These are phyloP conservation scores for Magnolia kwangsiensis DNA, from an alignment of 164 flowering plant genomes.

Conservation along the genomic window DNA sequence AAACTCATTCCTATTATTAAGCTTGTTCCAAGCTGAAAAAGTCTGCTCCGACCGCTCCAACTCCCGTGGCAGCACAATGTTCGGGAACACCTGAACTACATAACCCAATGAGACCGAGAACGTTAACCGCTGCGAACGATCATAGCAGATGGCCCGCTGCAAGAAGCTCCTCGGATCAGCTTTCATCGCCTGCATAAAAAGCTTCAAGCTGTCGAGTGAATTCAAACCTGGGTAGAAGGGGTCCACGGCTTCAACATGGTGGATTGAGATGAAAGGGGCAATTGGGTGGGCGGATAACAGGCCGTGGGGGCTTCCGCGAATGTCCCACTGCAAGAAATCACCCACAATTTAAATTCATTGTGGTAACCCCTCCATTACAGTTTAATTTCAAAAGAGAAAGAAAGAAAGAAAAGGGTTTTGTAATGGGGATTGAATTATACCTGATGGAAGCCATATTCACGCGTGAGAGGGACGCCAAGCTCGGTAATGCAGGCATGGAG, in stretches of 20 bases:
- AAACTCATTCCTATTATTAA: slow-evolving; percentile 42
- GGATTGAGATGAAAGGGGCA: slow-evolving; percentile 60
- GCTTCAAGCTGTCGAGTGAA: slow-evolving; percentile 43
- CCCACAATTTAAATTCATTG: not conserved
- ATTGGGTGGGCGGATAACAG: slow-evolving; percentile 57
- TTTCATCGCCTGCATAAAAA: slow-evolving; percentile 47
- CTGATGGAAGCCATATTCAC: slow-evolving; percentile 67
- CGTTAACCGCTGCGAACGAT: slow-evolving; percentile 33
- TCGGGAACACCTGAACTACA: slow-evolving; percentile 59
- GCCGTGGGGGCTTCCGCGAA: slow-evolving; percentile 56
- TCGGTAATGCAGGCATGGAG: slow-evolving; percentile 71
- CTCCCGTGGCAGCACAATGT: slow-evolving; percentile 49
- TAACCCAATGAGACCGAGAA: slow-evolving; percentile 57
- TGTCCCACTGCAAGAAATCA: slow-evolving; percentile 47
- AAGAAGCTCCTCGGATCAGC: slow-evolving; percentile 44
- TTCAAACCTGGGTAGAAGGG: slow-evolving; percentile 56
- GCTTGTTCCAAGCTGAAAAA: slow-evolving; percentile 55
- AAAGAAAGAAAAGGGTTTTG: not conserved
- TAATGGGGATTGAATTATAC: slow-evolving; percentile 17
- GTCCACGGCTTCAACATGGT: slow-evolving; percentile 59
- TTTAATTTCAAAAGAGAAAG: not conserved
- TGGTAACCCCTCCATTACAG: not conserved
- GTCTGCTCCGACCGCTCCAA: slow-evolving; percentile 57
- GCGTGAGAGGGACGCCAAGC: slow-evolving; percentile 53
- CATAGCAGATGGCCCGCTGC: slow-evolving; percentile 63